Evolutionary conservation across 306 rosid species (phyloP).

Genomic region (Corylus americana): DNA sequence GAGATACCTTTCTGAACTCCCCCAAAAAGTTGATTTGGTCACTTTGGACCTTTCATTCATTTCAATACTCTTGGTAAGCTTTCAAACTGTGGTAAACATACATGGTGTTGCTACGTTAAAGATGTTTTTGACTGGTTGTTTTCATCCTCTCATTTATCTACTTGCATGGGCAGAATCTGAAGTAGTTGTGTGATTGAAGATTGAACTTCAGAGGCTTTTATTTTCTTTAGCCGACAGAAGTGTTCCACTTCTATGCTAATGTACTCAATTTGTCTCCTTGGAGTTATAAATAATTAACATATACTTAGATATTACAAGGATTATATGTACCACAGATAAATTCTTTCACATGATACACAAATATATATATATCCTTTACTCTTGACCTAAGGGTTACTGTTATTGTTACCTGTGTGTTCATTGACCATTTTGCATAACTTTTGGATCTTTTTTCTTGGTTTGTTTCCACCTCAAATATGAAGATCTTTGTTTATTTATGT

Average conservation of each 20-base stretch:
- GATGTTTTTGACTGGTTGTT: slow-evolving; percentile 1
- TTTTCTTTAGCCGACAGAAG: not conserved
- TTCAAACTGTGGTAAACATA: slow-evolving; percentile 18
- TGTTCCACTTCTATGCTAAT: not conserved
- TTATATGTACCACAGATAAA: not conserved
- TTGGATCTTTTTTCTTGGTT: not conserved
- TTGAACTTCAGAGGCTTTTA: not conserved
- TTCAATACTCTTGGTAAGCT: slow-evolving; percentile 84
- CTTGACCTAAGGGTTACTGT: not conserved
- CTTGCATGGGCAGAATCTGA: not conserved
- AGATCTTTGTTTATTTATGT: not conserved
- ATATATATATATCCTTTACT: not conserved
- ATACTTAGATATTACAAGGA: not conserved
- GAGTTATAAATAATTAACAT: not conserved
- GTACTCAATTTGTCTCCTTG: not conserved
- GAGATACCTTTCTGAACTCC: slow-evolving; percentile 81
- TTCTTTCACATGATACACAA: not conserved
- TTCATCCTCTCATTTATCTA: not conserved
- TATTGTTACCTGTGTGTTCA: not conserved
- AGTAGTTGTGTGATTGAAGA: not conserved
- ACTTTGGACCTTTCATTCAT: slow-evolving; percentile 95
- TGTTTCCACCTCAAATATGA: not conserved
- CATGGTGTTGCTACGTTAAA: not conserved
- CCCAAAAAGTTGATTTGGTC: slow-evolving; percentile 86
- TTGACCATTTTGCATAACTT: not conserved